phyloP scores from a whole-genome alignment of 805 yeast genomes.

The Candida chauliodis region DNA sequence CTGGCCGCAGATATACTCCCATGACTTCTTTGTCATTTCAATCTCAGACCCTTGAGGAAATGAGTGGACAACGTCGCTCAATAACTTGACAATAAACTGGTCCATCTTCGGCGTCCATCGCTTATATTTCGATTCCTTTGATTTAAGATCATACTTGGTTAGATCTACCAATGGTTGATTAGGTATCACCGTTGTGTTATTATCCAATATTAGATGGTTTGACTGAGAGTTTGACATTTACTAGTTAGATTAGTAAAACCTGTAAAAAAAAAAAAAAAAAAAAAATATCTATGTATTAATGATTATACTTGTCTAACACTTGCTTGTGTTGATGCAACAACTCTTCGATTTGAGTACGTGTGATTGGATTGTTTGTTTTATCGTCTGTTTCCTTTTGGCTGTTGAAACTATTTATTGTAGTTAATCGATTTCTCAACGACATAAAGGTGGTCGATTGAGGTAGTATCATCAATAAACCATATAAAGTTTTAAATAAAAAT shows the following conservation, averaged over 20 bases:
- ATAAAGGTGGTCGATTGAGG: conserved; percentile 92
- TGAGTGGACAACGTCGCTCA: conserved; percentile 35
- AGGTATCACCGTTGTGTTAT: too few species aligned
- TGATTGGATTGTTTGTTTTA: neutral
- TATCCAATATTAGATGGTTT: conserved; percentile 8
- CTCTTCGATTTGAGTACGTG: neutral
- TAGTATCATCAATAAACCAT: conserved; percentile 87
- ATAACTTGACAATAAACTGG: conserved; percentile 26
- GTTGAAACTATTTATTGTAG: conserved; percentile 13
- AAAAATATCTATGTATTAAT: neutral
- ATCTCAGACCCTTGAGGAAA: conserved; percentile 27
- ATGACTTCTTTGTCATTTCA: conserved; percentile 33
- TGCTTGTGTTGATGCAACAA: neutral
- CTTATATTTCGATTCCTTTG: conserved; percentile 33
- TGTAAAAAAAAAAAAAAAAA: neutral
- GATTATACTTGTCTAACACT: neutral
- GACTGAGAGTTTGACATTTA: conserved; percentile 1
- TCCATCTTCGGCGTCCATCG: conserved; percentile 40
- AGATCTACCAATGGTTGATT: too few species aligned
- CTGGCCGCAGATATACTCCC: conserved; percentile 36
- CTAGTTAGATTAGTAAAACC: conserved; percentile 1
- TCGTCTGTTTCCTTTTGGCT: neutral
- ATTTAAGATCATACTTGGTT: conserved; percentile 29
- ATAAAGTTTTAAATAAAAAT: conserved; percentile 77
- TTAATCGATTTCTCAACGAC: conserved; percentile 71